These are phyloP conservation scores for Coemansia sp. DNA, from an alignment of 192 early-diverging fungal species.

Conservation along the genomic window DNA sequence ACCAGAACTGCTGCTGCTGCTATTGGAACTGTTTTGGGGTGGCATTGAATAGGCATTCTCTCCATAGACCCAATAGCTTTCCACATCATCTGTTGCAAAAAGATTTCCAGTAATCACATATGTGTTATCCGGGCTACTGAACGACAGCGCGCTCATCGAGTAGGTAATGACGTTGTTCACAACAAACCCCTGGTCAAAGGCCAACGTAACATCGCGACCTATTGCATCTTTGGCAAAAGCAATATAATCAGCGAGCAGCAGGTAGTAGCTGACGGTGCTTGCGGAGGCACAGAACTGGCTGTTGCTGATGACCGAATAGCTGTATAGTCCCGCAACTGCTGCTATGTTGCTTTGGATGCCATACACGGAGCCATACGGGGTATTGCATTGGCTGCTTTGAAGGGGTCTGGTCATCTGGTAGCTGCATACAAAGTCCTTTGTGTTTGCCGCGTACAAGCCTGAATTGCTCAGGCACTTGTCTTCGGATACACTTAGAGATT, in stretches of 20 bases:
- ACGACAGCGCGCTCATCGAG: not conserved
- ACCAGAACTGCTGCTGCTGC: not conserved
- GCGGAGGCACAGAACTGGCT: slow-evolving; percentile 19
- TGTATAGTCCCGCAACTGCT: slow-evolving; percentile 29
- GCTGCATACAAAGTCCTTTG: slow-evolving; percentile 29
- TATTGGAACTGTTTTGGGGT: not conserved
- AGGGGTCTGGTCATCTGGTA: not conserved
- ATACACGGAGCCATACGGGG: slow-evolving; percentile 37
- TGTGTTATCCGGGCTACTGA: slow-evolving; percentile 2
- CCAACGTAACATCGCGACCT: slow-evolving; percentile 3
- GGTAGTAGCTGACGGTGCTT: slow-evolving; percentile 26
- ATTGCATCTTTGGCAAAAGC: slow-evolving; percentile 14
- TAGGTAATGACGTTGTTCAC: not conserved
- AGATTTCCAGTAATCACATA: slow-evolving; percentile 1
- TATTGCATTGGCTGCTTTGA: slow-evolving; percentile 14
- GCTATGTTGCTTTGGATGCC: slow-evolving; percentile 3
- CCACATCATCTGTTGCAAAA: not conserved
- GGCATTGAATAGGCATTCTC: not conserved
- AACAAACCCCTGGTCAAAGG: not conserved
- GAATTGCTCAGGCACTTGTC: slow-evolving; percentile 11
- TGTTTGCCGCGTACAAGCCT: slow-evolving; percentile 18
- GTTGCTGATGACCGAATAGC: slow-evolving; percentile 20
- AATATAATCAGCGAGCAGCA: slow-evolving; percentile 32
- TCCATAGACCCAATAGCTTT: not conserved
- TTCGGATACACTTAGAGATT: not conserved